A percentile compares a stretch with the other conserved stretches of the same genome.
These are phyloP conservation scores for Ogataea sp. DNA, from an alignment of 805 yeast species.

Conservation along the genomic window DNA sequence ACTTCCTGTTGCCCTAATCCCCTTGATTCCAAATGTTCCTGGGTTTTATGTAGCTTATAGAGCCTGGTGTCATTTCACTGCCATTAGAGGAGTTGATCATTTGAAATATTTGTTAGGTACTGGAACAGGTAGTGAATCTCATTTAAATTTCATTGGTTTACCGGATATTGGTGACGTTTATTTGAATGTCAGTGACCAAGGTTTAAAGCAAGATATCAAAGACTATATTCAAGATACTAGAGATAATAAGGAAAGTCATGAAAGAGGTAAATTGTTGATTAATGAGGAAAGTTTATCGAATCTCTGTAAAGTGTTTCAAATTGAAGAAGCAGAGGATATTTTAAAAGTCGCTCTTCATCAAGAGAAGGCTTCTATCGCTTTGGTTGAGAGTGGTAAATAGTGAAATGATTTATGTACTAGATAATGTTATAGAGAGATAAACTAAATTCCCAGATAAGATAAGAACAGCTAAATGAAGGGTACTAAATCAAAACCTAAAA, in stretches of 20 bases:
- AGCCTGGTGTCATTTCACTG: conserved; percentile 77
- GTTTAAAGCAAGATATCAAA: conserved; percentile 8
- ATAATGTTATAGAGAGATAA: too few relatives aligned
- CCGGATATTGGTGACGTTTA: conserved; percentile 24
- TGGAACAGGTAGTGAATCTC: conserved; percentile 5
- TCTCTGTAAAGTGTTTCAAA: conserved; percentile 36
- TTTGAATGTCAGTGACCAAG: conserved; percentile 13
- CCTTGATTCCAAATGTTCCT: conserved; percentile 87
- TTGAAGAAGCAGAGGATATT: conserved; percentile 35
- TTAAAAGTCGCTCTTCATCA: conserved; percentile 46
- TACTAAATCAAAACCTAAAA: too few relatives aligned
- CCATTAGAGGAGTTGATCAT: conserved; percentile 66
- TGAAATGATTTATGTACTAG: too few relatives aligned
- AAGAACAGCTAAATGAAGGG: too few relatives aligned
- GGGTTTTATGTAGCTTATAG: conserved; percentile 81
- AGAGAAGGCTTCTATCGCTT: too few relatives aligned
- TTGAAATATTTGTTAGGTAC: conserved; percentile 44
- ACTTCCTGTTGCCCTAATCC: conserved; percentile 71
- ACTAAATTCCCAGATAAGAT: too few relatives aligned
- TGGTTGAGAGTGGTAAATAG: too few relatives aligned
- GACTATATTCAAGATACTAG: conserved; percentile 1
- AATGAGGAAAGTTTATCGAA: conserved; percentile 36
- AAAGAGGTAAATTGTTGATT: conserved; percentile 34
- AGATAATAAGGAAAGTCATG: too few relatives aligned
- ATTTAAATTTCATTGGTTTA: conserved; percentile 27